Conservation (phyloP, 2,329 filamentous ascomycete species). For the Colletotrichum sp. region DNA sequence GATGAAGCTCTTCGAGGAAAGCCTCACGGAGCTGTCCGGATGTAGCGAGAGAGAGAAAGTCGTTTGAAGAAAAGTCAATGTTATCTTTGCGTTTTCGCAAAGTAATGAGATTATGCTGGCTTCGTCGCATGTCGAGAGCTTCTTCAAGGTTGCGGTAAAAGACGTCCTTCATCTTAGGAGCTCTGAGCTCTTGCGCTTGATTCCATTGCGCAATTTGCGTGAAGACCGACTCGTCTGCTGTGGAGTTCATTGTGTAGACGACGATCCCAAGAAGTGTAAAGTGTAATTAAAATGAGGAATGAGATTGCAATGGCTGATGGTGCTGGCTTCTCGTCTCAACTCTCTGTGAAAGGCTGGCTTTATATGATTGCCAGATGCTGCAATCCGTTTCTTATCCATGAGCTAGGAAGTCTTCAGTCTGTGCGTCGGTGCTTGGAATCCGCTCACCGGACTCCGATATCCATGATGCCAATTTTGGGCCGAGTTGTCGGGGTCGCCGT, state of each 20-base stretch:
- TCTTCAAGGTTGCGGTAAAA: slow-evolving; percentile 37
- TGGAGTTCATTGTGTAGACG: not conserved
- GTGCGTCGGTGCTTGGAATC: not conserved
- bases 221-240: not conserved
- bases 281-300: not conserved
- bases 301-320: not conserved
- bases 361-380: not conserved
- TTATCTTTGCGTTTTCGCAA: slow-evolving; percentile 19
- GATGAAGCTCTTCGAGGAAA: slow-evolving; percentile 53
- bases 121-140: slow-evolving; percentile 31
- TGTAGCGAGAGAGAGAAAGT: slow-evolving; percentile 65
- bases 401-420: not conserved
- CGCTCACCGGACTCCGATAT: not conserved
- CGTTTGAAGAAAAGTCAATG: slow-evolving; percentile 68
- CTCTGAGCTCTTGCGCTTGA: not conserved
- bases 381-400: not conserved
- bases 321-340: not conserved
- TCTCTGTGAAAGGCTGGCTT: not conserved
- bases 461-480: not conserved
- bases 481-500: not conserved
- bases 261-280: not conserved
- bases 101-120: slow-evolving; percentile 29
- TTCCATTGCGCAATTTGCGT: not conserved
- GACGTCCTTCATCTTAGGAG: not conserved
- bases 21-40: slow-evolving; percentile 48